Base-by-base conservation (phyloP, 2,329 filamentous ascomycete genomes). In the Juglanconis oblonga region DNA sequence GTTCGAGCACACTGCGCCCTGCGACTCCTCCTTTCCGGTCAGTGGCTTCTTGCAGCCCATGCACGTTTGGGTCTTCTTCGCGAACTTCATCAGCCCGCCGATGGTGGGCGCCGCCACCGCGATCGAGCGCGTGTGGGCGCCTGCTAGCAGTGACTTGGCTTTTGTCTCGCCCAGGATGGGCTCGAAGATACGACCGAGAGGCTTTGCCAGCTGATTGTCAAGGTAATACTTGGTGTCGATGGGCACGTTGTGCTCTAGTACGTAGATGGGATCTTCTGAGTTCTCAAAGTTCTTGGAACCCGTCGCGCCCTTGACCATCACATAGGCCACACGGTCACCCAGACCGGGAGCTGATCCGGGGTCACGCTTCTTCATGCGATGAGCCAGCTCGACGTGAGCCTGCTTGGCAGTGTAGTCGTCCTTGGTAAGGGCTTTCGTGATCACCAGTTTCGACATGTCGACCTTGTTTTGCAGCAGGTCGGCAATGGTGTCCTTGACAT, bases 31-130 rank as follows among this genome's bases (percentile, higher is more conserved):
- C 67, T 91, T 90, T 62, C 86, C 87, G 6, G 85, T 87, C 53
- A 99, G 82, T 3, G 95, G 95, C 75, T 97, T 97, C 83, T 98
- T 99, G 85, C 95, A 99, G 3, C 93, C 95, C 90, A 99, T 96
- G 74, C 95, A 99, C 0, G 95, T 98, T 77, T 93, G 88, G 3
- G 95, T 99, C 80, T 96, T 97, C 79, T 97, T 97, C 38, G 95
- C 85, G 72, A 98, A 99, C 77, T 96, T 97, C 95, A 99, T 99
- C 64, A 99, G 80, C 0, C 95, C 95, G 59, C 95, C 95, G 63
- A 97, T 85, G 0, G 90, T 90, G 0, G 96, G 94, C 24, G 92
- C 95, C 3, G 94, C 93, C 31, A 98, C 92, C 1, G 92, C 90
- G 65, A 99, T 96, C 52, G 90, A 86, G n/a, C 95, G 89, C 8